A percentile compares a stretch with the other conserved stretches of the same genome.
phyloP scores from a whole-genome alignment of 345 rosid species.

The Melastoma malabathricum region DNA sequence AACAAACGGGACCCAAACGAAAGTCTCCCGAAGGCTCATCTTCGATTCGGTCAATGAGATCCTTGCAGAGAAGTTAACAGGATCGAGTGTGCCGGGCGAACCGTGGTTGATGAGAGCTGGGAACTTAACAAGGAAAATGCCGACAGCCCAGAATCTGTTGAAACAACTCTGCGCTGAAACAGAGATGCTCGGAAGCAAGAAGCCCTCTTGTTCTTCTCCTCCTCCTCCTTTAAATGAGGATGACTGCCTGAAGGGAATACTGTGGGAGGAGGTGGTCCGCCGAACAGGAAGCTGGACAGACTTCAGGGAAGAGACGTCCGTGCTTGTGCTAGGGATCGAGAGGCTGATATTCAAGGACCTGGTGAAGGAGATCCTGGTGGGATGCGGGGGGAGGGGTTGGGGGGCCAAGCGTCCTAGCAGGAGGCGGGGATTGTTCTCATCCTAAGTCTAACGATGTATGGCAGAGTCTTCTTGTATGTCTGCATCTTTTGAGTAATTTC shows the following conservation, averaged over 20 bases:
- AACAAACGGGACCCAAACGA: conserved; percentile 30
- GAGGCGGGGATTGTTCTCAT: conserved; percentile 38
- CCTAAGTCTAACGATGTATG: too few relatives aligned
- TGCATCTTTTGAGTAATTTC: too few relatives aligned
- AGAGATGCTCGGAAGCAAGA: conserved; percentile 45
- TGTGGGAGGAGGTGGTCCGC: conserved; percentile 52
- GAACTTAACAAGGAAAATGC: conserved; percentile 38
- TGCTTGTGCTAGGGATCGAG: conserved; percentile 62
- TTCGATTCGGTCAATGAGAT: conserved; percentile 81
- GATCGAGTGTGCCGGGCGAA: conserved; percentile 22
- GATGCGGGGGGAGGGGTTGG: conserved; percentile 26
- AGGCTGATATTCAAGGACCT: conserved; percentile 71
- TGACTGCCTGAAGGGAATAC: conserved; percentile 36
- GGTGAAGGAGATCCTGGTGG: conserved; percentile 54
- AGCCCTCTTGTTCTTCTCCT: conserved; percentile 23
- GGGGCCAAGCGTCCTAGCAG: conserved; percentile 26
- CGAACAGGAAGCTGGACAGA: conserved; percentile 59
- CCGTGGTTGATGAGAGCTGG: conserved; percentile 38
- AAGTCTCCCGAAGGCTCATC: conserved; percentile 55
- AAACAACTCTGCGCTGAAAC: conserved; percentile 56
- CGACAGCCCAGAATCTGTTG: conserved; percentile 65
- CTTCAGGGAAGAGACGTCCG: conserved; percentile 38
- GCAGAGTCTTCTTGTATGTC: too few relatives aligned
- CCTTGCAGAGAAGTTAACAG: conserved; percentile 48
- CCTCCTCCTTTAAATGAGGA: conserved; percentile 23